Conservation (phyloP, 2,329 filamentous ascomycete species). For the Trichoderma koningiopsis region DNA sequence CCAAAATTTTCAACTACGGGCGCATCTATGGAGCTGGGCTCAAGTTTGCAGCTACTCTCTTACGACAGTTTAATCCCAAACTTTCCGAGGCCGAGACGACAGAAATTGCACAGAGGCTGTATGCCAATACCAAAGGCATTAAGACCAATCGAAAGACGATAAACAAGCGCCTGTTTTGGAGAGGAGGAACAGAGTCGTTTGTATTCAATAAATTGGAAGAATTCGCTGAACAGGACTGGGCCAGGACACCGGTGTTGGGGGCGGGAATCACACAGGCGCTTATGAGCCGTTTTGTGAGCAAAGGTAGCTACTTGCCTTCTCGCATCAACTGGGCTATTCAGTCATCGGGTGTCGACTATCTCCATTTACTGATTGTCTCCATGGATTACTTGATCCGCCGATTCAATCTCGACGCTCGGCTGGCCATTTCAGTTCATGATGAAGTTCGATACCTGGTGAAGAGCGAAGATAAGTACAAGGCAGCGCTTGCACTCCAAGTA, state of each 20-base stretch:
- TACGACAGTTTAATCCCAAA: conserved; percentile 89
- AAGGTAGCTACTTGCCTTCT: conserved; percentile 90
- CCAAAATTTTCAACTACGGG: conserved; percentile 98
- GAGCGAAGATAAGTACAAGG: conserved; percentile 81
- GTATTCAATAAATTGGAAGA: conserved; percentile 98
- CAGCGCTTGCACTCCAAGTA: conserved; percentile 90
- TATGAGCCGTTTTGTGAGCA: conserved; percentile 83
- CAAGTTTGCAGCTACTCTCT: conserved; percentile 85
- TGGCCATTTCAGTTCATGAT: conserved; percentile 94
- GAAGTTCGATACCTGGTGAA: conserved; percentile 94
- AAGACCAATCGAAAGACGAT: conserved; percentile 77
- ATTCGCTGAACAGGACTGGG: conserved; percentile 91
- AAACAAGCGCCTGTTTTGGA: conserved; percentile 81
- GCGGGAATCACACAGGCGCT: conserved; percentile 96
- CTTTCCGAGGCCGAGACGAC: conserved; percentile 79
- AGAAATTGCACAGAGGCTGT: conserved; percentile 76
- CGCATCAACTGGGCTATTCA: conserved; percentile 99
- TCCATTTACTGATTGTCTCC: conserved; percentile 86
- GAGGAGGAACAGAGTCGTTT: conserved; percentile 93
- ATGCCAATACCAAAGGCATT: conserved; percentile 85
- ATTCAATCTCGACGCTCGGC: conserved; percentile 80
- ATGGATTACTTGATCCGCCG: conserved; percentile 93
- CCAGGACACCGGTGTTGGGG: conserved; percentile 87
- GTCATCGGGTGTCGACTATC: conserved; percentile 93
- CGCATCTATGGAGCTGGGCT: conserved; percentile 97